phyloP scores from a whole-genome alignment of 495 filamentous ascomycete species.

The Aspergillus ostianus region DNA sequence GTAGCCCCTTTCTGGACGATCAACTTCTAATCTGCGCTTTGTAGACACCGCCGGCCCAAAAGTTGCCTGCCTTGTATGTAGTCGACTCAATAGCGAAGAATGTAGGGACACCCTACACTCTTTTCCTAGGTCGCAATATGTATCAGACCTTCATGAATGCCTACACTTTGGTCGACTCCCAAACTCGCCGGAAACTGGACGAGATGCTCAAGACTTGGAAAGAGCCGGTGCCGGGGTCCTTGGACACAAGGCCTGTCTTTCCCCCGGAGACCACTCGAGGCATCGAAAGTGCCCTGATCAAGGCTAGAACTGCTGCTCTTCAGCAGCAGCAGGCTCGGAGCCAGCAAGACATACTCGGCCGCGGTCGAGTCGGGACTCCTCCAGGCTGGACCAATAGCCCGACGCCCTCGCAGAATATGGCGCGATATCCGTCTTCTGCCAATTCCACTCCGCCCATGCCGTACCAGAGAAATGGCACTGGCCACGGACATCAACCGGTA shows the following conservation, averaged over 20 bases:
- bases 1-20: constrained; percentile 27
- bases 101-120: constrained; percentile 93
- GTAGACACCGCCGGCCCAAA: constrained; percentile 80
- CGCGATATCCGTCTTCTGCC: constrained; percentile 32
- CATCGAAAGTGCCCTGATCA: constrained; percentile 92
- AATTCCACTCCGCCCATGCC: constrained; percentile 19
- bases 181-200: constrained; percentile 84
- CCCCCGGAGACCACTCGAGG: constrained; percentile 75
- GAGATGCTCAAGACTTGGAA: constrained; percentile 99
- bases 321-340: constrained; percentile 66
- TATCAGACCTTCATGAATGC: constrained; percentile 95
- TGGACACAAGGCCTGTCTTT: constrained; percentile 87
- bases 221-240: constrained; percentile 87
- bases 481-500: constrained; percentile 35
- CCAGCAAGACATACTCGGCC: constrained; percentile 62
- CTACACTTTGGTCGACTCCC: constrained; percentile 79
- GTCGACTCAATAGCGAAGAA: constrained; percentile 98
- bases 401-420: constrained; percentile 61
- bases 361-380: constrained; percentile 52
- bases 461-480: constrained; percentile 36
- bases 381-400: constrained; percentile 63
- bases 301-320: constrained; percentile 72
- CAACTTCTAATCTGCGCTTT: constrained; percentile 38
- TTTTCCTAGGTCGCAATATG: constrained; percentile 88
- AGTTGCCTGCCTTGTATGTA: constrained; percentile 93